phyloP scores from a whole-genome alignment of 805 yeast genomes.

The Pichia paraexigua region DNA sequence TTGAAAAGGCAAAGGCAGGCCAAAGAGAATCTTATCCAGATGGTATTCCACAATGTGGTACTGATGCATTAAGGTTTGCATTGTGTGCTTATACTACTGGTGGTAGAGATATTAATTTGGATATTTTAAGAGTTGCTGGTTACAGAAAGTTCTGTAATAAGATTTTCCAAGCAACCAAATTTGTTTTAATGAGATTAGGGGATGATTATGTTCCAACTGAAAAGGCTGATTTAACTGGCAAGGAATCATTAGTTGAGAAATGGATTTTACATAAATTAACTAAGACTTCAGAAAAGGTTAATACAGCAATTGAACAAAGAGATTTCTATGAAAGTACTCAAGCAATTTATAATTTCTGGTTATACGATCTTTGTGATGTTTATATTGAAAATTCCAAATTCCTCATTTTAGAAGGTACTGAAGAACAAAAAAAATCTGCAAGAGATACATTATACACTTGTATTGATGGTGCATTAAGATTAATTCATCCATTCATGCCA shows the following conservation, averaged over 20 bases:
- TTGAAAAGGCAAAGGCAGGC: constrained; percentile 80
- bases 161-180: constrained; percentile 97
- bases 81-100: constrained; percentile 98
- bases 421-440: constrained; percentile 78
- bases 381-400: constrained; percentile 96
- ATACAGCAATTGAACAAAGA: constrained; percentile 66
- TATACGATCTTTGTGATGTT: constrained; percentile 89
- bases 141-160: constrained; percentile 99
- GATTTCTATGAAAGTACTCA: constrained; percentile 85
- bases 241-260: constrained; percentile 87
- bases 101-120: constrained; percentile 96
- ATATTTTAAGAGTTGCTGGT: constrained; percentile 94
- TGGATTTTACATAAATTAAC: constrained; percentile 92
- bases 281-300: constrained; percentile 55
- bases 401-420: constrained; percentile 85
- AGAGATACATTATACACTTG: constrained; percentile 90
- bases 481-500: constrained; percentile 99
- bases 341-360: constrained; percentile 90
- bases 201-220: constrained; percentile 80
- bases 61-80: constrained; percentile 97
- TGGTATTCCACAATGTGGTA: constrained; percentile 99
- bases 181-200: constrained; percentile 88
- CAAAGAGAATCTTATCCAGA: constrained; percentile 86
- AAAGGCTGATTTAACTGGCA: constrained; percentile 50
- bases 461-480: constrained; percentile 80